A percentile compares a stretch with the other conserved stretches of the same genome.
Conservation (phyloP, 192 early-diverging fungal species). For the Umbelopsis sp. region DNA sequence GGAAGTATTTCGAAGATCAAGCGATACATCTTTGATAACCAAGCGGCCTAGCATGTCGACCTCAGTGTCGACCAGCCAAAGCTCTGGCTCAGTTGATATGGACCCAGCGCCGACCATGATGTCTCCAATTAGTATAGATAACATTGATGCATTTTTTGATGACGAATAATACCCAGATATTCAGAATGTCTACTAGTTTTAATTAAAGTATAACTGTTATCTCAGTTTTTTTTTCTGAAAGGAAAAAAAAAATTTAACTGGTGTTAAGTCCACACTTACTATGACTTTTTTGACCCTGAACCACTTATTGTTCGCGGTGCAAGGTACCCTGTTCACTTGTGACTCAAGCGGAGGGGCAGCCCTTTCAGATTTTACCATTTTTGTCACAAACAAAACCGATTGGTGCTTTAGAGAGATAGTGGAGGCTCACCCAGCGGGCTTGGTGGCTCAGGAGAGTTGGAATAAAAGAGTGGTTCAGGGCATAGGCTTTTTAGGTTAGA, state of each 20-base stretch:
- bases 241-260: too few species aligned
- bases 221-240: too few species aligned
- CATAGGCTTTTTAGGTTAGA: too few species aligned
- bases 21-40: conserved; percentile 4
- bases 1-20: conserved; percentile 12
- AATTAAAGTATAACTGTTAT: not conserved
- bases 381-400: conserved; percentile 6
- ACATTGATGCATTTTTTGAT: conserved; percentile 14
- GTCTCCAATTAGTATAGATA: conserved; percentile 13
- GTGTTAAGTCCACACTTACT: not conserved
- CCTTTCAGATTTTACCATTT: conserved; percentile 1
- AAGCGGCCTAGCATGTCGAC: not conserved
- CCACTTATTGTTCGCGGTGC: not conserved
- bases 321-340: not conserved
- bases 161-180: not conserved
- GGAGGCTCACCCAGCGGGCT: too few species aligned
- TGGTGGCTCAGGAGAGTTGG: too few species aligned
- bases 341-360: too few species aligned
- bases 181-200: not conserved
- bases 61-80: not conserved
- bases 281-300: not conserved
- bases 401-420: not conserved
- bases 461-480: too few species aligned
- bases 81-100: not conserved
- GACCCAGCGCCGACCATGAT: not conserved